Base-by-base conservation (phyloP, 345 rosid species). In the Sisymbrium irio region DNA sequence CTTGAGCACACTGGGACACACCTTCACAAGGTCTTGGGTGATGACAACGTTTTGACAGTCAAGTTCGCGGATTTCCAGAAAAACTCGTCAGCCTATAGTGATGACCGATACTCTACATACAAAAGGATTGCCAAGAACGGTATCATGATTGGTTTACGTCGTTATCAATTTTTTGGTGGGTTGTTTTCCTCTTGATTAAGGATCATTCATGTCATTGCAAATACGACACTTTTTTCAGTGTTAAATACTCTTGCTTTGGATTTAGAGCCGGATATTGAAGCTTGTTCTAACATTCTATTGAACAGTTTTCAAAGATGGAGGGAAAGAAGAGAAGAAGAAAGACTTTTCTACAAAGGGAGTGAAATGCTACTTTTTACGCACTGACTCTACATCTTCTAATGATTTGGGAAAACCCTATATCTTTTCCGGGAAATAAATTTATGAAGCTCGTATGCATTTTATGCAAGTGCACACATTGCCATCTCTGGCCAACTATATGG, bases 301-400 rank as follows among this genome's bases (percentile, higher is more conserved):
- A 75, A 73, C 86, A 93, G 98, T 89, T 66, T 93, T 85, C 46
- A 91, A 93, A 73, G 96, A 91, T 81, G 93, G 96, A 19, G 89
- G 92, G 33, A 93, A 86, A 72, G 87, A 75, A 57, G 94, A 82
- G 50, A 93, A 79, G 79, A 89, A 76, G 74, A 91, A 83, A 67
- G 86, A 83, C 58, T 78, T 81, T n/a, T 82, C 79, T 4, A 33
- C 81, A 4, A 86, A 87, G 41, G 39, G 85, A 0, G 87, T 91
- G 9, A 91, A 57, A 69, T 88, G 98, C 72, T 83, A 75, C 47
- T 93, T 93, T 75, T 83, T 89, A 56, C 75, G 89, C 55, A 66
- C 83, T n/a, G 90, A 86, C 72, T 87, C 92, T 4, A 41, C 75
- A 18, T 80, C 88, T 19, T 45, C 61, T 1, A 41, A 46, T 47